Percentiles rank a stretch among this genome's conserved stretches.
Conservation (phyloP, 441 rosid genomes). For the Populus hybrid region DNA sequence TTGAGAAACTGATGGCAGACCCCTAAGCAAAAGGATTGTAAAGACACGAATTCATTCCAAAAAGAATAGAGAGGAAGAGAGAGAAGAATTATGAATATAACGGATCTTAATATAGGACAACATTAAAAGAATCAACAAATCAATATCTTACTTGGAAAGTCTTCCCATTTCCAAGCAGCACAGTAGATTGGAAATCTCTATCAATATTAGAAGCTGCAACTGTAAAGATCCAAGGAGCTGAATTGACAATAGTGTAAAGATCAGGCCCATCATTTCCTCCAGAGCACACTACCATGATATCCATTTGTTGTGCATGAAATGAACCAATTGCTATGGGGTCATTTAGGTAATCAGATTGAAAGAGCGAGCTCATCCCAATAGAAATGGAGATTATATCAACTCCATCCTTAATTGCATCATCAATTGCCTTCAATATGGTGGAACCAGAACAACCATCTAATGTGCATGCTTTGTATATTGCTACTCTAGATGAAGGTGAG, state of each 20-base stretch:
- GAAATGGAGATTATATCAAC: conserved; percentile 77
- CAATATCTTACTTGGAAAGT: conserved; percentile 39
- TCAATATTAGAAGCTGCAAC: conserved; percentile 78
- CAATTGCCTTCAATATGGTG: conserved; percentile 58
- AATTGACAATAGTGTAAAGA: conserved; percentile 48
- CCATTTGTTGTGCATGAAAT: conserved; percentile 70
- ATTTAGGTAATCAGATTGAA: conserved; percentile 39
- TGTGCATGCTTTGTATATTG: conserved; percentile 66
- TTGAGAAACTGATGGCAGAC: conserved; percentile 60
- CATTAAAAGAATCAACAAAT: neutral
- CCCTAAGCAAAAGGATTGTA: conserved; percentile 32
- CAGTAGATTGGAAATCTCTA: conserved; percentile 57
- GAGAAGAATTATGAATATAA: neutral
- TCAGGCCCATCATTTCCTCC: conserved; percentile 82
- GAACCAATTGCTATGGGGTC: conserved; percentile 87
- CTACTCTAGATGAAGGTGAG: conserved; percentile 55
- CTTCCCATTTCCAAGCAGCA: conserved; percentile 62
- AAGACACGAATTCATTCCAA: neutral
- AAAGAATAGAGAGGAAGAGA: neutral
- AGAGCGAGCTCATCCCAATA: conserved; percentile 47
- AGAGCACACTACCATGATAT: conserved; percentile 61
- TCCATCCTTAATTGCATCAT: conserved; percentile 74
- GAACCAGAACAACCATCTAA: conserved; percentile 64
- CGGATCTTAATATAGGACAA: neutral
- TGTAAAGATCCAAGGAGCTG: conserved; percentile 83